Evolutionary conservation across 768 basidiomycete species (phyloP).

Genomic region (Hypholoma sublateritium): DNA sequence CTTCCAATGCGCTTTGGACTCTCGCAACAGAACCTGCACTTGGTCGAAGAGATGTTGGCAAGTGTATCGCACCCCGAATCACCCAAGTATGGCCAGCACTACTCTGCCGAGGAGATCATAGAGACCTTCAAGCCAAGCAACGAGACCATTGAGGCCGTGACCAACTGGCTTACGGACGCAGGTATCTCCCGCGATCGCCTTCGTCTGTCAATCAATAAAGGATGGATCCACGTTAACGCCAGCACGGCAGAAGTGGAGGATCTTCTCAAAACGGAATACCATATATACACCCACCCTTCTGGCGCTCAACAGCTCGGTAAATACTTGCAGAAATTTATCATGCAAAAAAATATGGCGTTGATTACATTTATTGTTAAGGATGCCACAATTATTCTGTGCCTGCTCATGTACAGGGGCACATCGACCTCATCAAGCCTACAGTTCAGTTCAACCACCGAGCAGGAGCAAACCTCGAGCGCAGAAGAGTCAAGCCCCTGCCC

Average conservation of each 20-base stretch:
- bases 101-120: constrained; percentile 40
- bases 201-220: constrained; percentile 35
- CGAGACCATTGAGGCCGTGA: constrained; percentile 40
- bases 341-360: background rate
- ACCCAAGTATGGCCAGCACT: constrained; percentile 48
- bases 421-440: constrained; percentile 41
- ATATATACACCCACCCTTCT: constrained; percentile 40
- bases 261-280: constrained; percentile 44
- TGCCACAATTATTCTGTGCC: constrained; percentile 40
- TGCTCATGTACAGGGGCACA: constrained; percentile 33
- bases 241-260: constrained; percentile 40
- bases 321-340: constrained; percentile 8
- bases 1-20: constrained; percentile 53
- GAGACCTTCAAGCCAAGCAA: constrained; percentile 23
- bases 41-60: constrained; percentile 43
- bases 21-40: constrained; percentile 42
- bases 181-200: constrained; percentile 40
- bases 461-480: constrained; percentile 17
- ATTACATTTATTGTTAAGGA: constrained; percentile 20
- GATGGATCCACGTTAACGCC: constrained; percentile 41
- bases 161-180: constrained; percentile 40
- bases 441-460: constrained; percentile 36
- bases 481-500: constrained; percentile 15
- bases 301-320: constrained; percentile 40
- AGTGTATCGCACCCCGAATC: constrained; percentile 51